phyloP scores from a whole-genome alignment of 495 filamentous ascomycete genomes.

The Aspergillus olivimuriae region DNA sequence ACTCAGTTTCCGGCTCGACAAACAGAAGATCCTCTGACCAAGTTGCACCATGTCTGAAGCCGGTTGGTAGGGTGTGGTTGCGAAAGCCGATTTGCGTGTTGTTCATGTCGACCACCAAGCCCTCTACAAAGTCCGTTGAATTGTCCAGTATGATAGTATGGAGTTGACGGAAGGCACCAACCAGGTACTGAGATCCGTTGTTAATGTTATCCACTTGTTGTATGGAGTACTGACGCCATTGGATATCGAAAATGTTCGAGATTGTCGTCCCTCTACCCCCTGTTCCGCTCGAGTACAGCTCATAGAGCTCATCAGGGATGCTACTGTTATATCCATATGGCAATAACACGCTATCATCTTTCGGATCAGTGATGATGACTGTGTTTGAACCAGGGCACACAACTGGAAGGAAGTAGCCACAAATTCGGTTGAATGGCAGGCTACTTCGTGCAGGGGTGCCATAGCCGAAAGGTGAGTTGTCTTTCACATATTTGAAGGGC shows the following conservation, averaged over 20 bases:
- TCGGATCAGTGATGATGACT: background rate
- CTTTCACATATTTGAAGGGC: background rate
- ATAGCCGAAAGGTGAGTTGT: background rate
- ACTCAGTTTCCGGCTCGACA: background rate
- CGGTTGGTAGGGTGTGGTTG: background rate
- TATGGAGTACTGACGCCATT: background rate
- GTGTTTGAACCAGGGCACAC: background rate
- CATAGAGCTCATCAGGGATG: background rate
- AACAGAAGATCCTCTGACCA: conserved; percentile 2
- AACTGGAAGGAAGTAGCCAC: background rate
- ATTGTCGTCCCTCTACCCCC: background rate
- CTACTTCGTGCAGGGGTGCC: background rate
- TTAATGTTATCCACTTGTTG: background rate
- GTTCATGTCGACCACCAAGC: background rate
- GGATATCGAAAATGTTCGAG: background rate
- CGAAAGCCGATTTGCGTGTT: background rate
- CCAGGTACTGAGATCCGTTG: background rate
- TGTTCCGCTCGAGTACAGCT: background rate
- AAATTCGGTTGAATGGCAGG: background rate
- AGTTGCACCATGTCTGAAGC: background rate
- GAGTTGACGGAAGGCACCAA: background rate
- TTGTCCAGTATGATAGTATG: background rate
- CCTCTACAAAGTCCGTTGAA: background rate
- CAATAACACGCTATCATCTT: background rate
- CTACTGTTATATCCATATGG: background rate